phyloP scores from a whole-genome alignment of 1,284 basidiomycete species.

The Cutaneotrichosporon cavernicola region DNA sequence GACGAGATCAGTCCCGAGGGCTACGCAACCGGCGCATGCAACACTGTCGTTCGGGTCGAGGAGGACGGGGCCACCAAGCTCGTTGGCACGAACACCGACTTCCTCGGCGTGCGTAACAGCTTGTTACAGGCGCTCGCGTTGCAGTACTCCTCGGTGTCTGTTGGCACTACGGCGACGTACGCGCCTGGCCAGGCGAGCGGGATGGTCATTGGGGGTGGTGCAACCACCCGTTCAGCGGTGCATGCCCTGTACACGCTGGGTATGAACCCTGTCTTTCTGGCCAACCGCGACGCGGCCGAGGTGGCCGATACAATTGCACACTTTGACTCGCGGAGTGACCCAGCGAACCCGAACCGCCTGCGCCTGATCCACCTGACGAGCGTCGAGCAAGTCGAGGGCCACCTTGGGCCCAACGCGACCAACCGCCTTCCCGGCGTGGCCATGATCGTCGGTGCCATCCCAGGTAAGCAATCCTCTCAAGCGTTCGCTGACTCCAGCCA shows the following conservation, averaged over 20 bases:
- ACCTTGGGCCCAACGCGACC: not conserved
- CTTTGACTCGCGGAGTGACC: conserved; percentile 1
- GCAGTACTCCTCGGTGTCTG: conserved; percentile 9
- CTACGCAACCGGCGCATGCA: conserved; percentile 76
- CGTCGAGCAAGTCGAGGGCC: not conserved
- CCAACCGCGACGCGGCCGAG: conserved; percentile 59
- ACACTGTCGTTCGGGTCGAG: conserved; percentile 65
- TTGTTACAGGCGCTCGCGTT: not conserved
- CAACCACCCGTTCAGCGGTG: conserved; percentile 81
- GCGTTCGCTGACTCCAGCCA: not conserved
- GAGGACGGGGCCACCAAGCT: conserved; percentile 59
- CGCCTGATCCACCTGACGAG: conserved; percentile 4
- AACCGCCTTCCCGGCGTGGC: conserved; percentile 14
- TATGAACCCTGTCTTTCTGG: conserved; percentile 68
- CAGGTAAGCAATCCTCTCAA: not conserved
- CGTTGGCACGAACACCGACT: conserved; percentile 84
- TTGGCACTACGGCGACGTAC: conserved; percentile 48
- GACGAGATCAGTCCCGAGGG: conserved; percentile 72
- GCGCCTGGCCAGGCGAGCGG: not conserved
- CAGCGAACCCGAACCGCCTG: not conserved
- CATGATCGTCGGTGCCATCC: conserved; percentile 26
- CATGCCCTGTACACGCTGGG: conserved; percentile 72
- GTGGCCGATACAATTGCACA: conserved; percentile 1
- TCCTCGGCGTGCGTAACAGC: conserved; percentile 59
- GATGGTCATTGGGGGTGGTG: conserved; percentile 71